phyloP scores from a whole-genome alignment of 495 filamentous ascomycete species.

The Xylaria curta region DNA sequence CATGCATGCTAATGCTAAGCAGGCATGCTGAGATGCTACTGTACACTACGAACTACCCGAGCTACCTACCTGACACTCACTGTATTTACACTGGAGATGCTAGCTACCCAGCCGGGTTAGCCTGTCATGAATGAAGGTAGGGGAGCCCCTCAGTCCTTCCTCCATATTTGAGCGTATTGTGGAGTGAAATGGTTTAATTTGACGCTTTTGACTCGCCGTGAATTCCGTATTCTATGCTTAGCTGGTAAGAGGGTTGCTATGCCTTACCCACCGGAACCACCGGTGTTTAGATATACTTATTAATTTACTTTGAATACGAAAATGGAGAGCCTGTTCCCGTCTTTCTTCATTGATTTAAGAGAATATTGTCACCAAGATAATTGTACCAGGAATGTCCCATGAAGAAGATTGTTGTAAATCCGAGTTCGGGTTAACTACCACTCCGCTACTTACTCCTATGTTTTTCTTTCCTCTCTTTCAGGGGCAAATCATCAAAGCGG shows the following conservation, averaged over 20 bases:
- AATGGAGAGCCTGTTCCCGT: neutral
- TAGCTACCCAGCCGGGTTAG: conserved; percentile 13
- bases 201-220: neutral
- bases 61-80: neutral
- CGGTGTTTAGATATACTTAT: neutral
- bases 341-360: neutral
- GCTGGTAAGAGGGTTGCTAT: neutral
- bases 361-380: neutral
- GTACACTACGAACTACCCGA: neutral
- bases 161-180: neutral
- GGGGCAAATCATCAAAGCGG: neutral
- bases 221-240: conserved; percentile 2
- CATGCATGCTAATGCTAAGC: conserved; percentile 13
- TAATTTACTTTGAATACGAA: neutral
- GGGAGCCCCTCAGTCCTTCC: neutral
- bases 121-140: neutral
- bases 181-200: neutral
- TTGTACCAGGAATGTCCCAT: neutral
- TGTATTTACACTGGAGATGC: neutral
- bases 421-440: neutral
- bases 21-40: neutral
- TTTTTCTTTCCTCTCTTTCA: neutral
- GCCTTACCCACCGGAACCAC: conserved; percentile 5
- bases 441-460: neutral
- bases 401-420: neutral